phyloP scores from a whole-genome alignment of 169 alveolate genomes.

The Plasmodium blacklocki region DNA sequence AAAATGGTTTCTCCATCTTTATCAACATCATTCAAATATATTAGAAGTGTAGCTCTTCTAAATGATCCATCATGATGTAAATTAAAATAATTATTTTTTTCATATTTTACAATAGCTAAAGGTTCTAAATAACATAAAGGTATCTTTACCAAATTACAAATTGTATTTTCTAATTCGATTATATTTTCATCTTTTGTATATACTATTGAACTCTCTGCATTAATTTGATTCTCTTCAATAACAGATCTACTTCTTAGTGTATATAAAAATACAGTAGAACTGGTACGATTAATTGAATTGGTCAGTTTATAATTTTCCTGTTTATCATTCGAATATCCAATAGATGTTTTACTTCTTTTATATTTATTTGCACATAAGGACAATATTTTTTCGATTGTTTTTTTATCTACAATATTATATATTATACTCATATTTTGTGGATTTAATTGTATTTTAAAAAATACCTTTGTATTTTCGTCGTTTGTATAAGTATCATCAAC shows the following conservation, averaged over 20 bases:
- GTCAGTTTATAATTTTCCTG: slow-evolving; percentile 66
- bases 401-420: slow-evolving; percentile 37
- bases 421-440: slow-evolving; percentile 56
- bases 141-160: slow-evolving; percentile 59
- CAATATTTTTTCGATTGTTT: slow-evolving; percentile 58
- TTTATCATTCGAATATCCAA: slow-evolving; percentile 59
- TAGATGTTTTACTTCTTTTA: slow-evolving; percentile 66
- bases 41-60: slow-evolving; percentile 81
- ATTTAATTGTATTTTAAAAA: slow-evolving; percentile 54
- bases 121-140: slow-evolving; percentile 80
- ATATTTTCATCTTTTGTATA: slow-evolving; percentile 74
- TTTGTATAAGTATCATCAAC: slow-evolving; percentile 19
- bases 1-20: slow-evolving; percentile 87
- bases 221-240: slow-evolving; percentile 33
- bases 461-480: slow-evolving; percentile 32
- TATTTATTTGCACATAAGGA: slow-evolving; percentile 52
- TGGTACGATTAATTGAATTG: slow-evolving; percentile 39
- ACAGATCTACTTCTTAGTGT: slow-evolving; percentile 40
- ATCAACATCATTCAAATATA: slow-evolving; percentile 83
- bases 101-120: slow-evolving; percentile 85
- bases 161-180: slow-evolving; percentile 69
- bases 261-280: slow-evolving; percentile 70
- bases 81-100: slow-evolving; percentile 84
- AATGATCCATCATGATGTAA: slow-evolving; percentile 86
- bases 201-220: slow-evolving; percentile 35